A percentile compares a stretch with the other conserved stretches of the same genome.
Evolutionary conservation across 345 rosid genomes (phyloP).

Genomic region (Murraya paniculata): DNA sequence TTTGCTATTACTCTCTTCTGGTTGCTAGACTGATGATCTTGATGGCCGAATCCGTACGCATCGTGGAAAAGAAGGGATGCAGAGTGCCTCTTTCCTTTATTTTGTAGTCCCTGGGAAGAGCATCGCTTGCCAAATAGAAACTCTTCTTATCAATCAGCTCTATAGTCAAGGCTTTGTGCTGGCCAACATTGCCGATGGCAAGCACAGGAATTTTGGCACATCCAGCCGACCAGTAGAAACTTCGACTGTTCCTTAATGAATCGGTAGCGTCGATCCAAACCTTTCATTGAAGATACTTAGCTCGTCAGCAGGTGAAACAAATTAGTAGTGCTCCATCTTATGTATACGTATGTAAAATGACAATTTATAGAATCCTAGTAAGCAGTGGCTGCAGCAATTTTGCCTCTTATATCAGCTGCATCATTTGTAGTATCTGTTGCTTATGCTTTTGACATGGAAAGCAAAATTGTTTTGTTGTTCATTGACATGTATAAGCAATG

Average conservation of each 20-base stretch:
- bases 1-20: background rate
- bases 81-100: constrained; percentile 70
- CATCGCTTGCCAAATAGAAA: constrained; percentile 87
- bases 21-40: constrained; percentile 77
- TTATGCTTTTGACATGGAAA: background rate
- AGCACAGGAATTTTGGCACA: constrained; percentile 84
- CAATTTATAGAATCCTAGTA: background rate
- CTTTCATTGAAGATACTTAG: constrained; percentile 18
- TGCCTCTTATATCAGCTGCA: constrained; percentile 40
- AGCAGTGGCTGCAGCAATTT: constrained; percentile 52
- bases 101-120: constrained; percentile 85
- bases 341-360: constrained; percentile 4
- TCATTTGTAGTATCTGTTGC: constrained; percentile 19
- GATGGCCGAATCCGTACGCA: constrained; percentile 74
- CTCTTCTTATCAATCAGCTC: constrained; percentile 89
- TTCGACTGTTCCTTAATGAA: constrained; percentile 24
- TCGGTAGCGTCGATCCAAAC: background rate
- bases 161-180: constrained; percentile 56
- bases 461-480: background rate
- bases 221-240: constrained; percentile 32
- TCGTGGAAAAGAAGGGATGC: constrained; percentile 66
- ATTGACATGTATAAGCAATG: background rate
- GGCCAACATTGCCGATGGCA: constrained; percentile 80
- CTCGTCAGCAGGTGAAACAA: too few species aligned
- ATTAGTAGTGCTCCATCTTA: background rate